A percentile compares a stretch with the other conserved stretches of the same genome.
Conservation (phyloP, 2,329 filamentous ascomycete genomes). For the Fusarium palustre region DNA sequence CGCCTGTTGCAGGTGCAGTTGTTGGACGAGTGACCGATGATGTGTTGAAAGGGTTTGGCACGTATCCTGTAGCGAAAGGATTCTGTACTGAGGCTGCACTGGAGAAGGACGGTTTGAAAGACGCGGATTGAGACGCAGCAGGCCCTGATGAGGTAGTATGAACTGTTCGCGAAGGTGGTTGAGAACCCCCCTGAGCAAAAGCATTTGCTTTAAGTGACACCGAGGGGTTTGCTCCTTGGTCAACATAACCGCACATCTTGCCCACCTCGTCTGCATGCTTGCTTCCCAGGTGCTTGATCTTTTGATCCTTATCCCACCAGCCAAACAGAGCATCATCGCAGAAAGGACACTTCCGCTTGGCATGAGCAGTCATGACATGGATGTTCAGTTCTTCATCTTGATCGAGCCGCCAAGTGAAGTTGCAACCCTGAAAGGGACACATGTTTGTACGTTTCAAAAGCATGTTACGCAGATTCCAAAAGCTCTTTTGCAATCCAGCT, state of each 20-base stretch:
- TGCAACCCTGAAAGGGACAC: conserved; percentile 57
- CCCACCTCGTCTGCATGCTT: conserved; percentile 47
- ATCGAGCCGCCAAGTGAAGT: conserved; percentile 48
- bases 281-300: conserved; percentile 46
- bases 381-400: conserved; percentile 48
- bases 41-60: neutral
- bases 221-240: neutral
- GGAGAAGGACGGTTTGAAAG: too few species aligned
- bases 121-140: too few species aligned
- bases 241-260: conserved; percentile 6
- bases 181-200: too few species aligned
- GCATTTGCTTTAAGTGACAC: too few species aligned
- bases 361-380: conserved; percentile 54
- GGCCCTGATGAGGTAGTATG: too few species aligned
- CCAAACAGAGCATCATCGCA: conserved; percentile 50
- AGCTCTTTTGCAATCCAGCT: conserved; percentile 48
- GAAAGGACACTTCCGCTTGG: conserved; percentile 51
- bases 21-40: neutral
- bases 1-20: neutral
- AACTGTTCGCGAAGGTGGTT: too few species aligned
- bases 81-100: neutral
- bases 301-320: conserved; percentile 47
- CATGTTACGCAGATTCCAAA: conserved; percentile 20
- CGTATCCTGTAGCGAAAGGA: neutral
- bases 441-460: conserved; percentile 46